Evolutionary conservation across 2,329 filamentous ascomycete genomes (phyloP), one percentile per base, ranked within the genome.

Genomic region (Madurella fahalii): DNA sequence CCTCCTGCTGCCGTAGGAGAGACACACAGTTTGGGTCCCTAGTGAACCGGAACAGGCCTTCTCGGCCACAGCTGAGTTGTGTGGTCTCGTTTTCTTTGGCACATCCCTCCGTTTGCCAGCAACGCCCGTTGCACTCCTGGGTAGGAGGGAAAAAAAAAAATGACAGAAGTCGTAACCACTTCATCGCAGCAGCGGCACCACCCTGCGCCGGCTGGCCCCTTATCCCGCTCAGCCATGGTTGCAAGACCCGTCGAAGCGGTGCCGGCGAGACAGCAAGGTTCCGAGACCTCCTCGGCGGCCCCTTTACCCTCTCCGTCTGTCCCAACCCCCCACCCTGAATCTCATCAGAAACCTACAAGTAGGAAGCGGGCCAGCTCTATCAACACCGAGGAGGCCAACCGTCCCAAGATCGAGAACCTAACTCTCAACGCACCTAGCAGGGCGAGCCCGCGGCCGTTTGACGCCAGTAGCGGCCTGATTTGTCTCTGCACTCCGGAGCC

Each of bases 401-500:
- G 69, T 20, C 62, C 69, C 15, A 68, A 66, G 47, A 64, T 69
- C 39, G 65, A 71, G 48, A 65, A 64, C 44, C 61, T 72, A 46
- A 68, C 63, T 49, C 63, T 74, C 47, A 69, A 68, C 52, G 71
- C 72, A 8, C 68, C 71, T 17, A 62, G 54, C 50, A 65, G 67
- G 18, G 60, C 52, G 20, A 57, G 56, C 37, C 50, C 58, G 11
- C 34, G 54, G 16, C 55, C 54, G 2, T 41, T 57, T 42, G 53
- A 56, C 18, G 34, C 40, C 37, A 45, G 48, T 30, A 40, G 47
- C 11, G 77, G 80, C 45, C 65, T 74, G 45, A 77, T 82, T 34
- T 84, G 81, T 67, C 72, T 83, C 58, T 84, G 81, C 63, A 75
- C 78, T 12, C 78, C 78, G 43, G 74, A 76, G 16, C 79, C 79